Percentiles rank a stretch among this genome's conserved stretches.
Conservation (phyloP, 805 yeast genomes). For the Candida vaughaniae region DNA sequence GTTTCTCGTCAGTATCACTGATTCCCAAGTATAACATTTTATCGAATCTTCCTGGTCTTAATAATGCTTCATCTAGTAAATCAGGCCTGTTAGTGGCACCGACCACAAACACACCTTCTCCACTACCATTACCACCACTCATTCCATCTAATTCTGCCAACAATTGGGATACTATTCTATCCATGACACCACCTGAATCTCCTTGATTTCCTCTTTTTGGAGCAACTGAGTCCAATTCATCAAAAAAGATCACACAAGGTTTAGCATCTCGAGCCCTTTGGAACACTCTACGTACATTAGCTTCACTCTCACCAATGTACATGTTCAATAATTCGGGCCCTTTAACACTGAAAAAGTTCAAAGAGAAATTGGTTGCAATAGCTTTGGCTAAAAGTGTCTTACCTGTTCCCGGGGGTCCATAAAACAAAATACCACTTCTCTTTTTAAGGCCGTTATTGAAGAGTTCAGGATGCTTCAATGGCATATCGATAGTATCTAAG, state of each 20-base stretch:
- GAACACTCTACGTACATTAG: conserved; percentile 91
- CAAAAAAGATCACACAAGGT: conserved; percentile 97
- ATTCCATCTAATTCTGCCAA: conserved; percentile 95
- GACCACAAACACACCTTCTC: conserved; percentile 86
- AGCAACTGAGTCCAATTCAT: conserved; percentile 96
- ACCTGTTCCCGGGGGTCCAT: conserved; percentile 99
- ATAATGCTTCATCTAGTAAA: conserved; percentile 85
- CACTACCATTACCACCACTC: conserved; percentile 72
- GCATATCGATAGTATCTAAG: conserved; percentile 93
- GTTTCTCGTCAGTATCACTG: conserved; percentile 87
- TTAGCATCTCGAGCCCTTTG: conserved; percentile 94
- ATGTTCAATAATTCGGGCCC: conserved; percentile 96
- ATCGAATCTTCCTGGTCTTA: conserved; percentile 94
- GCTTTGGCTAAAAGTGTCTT: conserved; percentile 95
- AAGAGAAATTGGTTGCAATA: conserved; percentile 90
- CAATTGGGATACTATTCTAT: conserved; percentile 92
- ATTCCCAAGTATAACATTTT: conserved; percentile 93
- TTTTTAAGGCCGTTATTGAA: conserved; percentile 88
- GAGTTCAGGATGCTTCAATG: conserved; percentile 87
- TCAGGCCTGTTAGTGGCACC: conserved; percentile 99
- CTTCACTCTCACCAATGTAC: conserved; percentile 99
- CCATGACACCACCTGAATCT: conserved; percentile 99
- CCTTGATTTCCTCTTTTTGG: conserved; percentile 99
- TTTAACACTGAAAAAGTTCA: conserved; percentile 93
- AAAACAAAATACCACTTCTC: conserved; percentile 89